A percentile compares a stretch with the other conserved stretches of the same genome.
phyloP scores from a whole-genome alignment of 2,329 filamentous ascomycete genomes.

The Eurotiales sp. region DNA sequence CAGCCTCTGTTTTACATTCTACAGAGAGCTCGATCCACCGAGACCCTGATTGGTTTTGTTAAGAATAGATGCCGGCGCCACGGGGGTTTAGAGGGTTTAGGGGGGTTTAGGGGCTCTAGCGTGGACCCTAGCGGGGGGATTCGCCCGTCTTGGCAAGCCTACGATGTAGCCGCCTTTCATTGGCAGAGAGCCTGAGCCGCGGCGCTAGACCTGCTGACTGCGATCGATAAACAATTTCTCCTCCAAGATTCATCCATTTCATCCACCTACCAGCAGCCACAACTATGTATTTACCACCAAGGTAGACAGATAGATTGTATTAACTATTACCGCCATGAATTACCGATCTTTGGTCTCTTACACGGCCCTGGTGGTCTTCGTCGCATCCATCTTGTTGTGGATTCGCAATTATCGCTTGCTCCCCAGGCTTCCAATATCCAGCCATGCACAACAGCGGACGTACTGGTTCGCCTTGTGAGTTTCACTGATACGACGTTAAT shows the following conservation, averaged over 20 bases:
- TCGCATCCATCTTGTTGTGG: slow-evolving; percentile 10
- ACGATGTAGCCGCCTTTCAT: too few species aligned
- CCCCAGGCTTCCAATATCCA: slow-evolving; percentile 3
- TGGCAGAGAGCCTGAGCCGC: too few species aligned
- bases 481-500: not conserved
- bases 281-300: not conserved
- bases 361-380: slow-evolving; percentile 9
- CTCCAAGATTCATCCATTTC: not conserved
- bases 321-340: slow-evolving; percentile 3
- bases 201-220: too few species aligned
- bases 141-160: too few species aligned
- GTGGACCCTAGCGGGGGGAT: too few species aligned
- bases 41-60: too few species aligned
- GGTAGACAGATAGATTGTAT: not conserved
- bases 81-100: too few species aligned
- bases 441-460: not conserved
- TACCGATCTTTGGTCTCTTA: slow-evolving; percentile 7
- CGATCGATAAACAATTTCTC: too few species aligned
- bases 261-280: not conserved
- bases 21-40: too few species aligned
- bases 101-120: too few species aligned
- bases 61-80: too few species aligned
- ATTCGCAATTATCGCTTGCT: slow-evolving; percentile 6
- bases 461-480: slow-evolving; percentile 16
- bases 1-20: too few species aligned